These are phyloP conservation scores for Cercophora scortea DNA, from an alignment of 495 filamentous ascomycete genomes.

Conservation along the genomic window DNA sequence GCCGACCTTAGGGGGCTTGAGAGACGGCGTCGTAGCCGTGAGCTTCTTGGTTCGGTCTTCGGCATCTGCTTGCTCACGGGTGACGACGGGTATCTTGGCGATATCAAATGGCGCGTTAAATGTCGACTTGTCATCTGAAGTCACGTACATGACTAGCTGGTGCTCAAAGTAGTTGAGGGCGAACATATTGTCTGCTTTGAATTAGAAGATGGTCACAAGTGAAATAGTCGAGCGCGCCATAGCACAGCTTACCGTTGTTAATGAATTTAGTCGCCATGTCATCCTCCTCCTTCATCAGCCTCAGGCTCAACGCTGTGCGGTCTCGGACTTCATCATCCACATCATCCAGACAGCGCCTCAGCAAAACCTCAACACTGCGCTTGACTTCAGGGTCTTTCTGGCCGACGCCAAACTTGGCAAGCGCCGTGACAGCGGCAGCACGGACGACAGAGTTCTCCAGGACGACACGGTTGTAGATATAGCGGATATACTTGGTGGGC, in stretches of 20 bases:
- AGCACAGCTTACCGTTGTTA: conserved; percentile 64
- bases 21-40: conserved; percentile 81
- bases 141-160: conserved; percentile 96
- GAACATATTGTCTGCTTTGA: conserved; percentile 63
- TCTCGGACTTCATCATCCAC: conserved; percentile 97
- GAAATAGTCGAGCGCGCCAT: background rate
- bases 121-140: conserved; percentile 73
- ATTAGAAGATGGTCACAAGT: conserved; percentile 22
- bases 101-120: conserved; percentile 87
- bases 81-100: conserved; percentile 84
- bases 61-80: conserved; percentile 92
- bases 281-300: conserved; percentile 82
- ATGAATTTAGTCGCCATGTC: conserved; percentile 78
- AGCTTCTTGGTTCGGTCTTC: conserved; percentile 96
- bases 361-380: conserved; percentile 83
- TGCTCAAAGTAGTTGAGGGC: conserved; percentile 95
- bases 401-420: conserved; percentile 95
- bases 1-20: conserved; percentile 84
- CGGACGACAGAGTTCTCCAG: conserved; percentile 94
- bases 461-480: conserved; percentile 98
- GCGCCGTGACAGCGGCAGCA: conserved; percentile 87
- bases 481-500: conserved; percentile 97
- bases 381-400: conserved; percentile 97
- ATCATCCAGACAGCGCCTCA: conserved; percentile 92
- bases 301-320: conserved; percentile 84